Evolutionary conservation across 768 basidiomycete genomes (phyloP).

Genomic region (Calocera viscosa): DNA sequence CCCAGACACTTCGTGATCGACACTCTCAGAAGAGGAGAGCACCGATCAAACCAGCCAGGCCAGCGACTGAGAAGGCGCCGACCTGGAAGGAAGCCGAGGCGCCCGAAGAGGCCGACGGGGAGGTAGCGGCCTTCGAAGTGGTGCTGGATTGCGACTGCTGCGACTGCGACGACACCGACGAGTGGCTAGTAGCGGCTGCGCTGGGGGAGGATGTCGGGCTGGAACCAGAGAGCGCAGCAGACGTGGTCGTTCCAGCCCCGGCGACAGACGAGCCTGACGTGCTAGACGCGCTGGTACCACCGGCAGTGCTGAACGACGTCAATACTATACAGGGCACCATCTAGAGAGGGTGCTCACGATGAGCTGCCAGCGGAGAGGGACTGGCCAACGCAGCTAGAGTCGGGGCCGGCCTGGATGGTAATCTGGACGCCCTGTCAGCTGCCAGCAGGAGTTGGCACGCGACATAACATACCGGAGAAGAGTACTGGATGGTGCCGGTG

Average conservation of each 20-base stretch:
- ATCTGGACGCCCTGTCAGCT: not conserved
- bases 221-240: not conserved
- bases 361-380: not conserved
- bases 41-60: not conserved
- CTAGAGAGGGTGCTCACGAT: not conserved
- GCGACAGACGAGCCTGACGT: no score
- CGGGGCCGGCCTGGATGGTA: not conserved
- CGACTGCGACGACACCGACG: not conserved
- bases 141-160: no score
- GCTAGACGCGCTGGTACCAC: not conserved
- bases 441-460: not conserved
- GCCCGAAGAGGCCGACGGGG: not conserved
- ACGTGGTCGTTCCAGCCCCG: not conserved
- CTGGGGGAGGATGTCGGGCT: no score
- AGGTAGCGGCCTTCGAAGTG: not conserved
- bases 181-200: not conserved
- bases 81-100: not conserved
- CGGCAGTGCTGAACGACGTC: not conserved
- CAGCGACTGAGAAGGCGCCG: not conserved
- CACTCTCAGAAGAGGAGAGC: not conserved
- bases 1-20: not conserved
- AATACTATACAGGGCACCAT: no score
- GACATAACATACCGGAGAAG: not conserved
- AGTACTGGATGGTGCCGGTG: not conserved
- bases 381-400: slow-evolving; percentile 6